phyloP scores from a whole-genome alignment of 768 basidiomycete genomes.

The Podaxis sp. region DNA sequence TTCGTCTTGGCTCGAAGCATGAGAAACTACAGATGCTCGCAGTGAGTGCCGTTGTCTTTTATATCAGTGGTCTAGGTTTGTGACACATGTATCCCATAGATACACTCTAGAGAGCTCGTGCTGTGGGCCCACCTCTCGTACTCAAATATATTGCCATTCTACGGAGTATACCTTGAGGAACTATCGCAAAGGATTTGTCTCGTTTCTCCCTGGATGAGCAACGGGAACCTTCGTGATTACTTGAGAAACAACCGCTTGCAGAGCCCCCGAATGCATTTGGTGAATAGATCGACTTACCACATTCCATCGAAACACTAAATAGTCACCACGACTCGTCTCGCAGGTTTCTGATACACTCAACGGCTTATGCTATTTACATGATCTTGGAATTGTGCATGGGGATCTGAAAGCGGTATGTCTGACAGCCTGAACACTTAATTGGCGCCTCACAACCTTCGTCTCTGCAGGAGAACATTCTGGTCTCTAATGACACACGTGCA shows the following conservation, averaged over 20 bases:
- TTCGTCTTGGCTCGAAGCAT: not conserved
- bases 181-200: constrained; percentile 10
- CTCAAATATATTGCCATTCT: constrained; percentile 33
- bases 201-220: constrained; percentile 23
- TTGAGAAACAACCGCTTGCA: constrained; percentile 6
- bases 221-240: constrained; percentile 21
- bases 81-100: not conserved
- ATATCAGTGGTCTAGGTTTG: not conserved
- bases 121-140: constrained; percentile 34
- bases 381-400: not conserved
- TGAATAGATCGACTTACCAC: not conserved
- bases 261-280: constrained; percentile 16
- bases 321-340: not conserved
- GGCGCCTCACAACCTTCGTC: not conserved
- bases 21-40: not conserved
- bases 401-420: constrained; percentile 4
- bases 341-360: not conserved
- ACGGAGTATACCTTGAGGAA: constrained; percentile 26
- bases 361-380: not conserved
- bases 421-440: not conserved
- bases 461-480: not conserved
- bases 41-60: not conserved
- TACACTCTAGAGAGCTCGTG: constrained; percentile 24
- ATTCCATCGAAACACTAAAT: not conserved
- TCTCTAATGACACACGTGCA: not conserved